phyloP scores from a whole-genome alignment of 495 filamentous ascomycete species.

The Xylaria telfairii region DNA sequence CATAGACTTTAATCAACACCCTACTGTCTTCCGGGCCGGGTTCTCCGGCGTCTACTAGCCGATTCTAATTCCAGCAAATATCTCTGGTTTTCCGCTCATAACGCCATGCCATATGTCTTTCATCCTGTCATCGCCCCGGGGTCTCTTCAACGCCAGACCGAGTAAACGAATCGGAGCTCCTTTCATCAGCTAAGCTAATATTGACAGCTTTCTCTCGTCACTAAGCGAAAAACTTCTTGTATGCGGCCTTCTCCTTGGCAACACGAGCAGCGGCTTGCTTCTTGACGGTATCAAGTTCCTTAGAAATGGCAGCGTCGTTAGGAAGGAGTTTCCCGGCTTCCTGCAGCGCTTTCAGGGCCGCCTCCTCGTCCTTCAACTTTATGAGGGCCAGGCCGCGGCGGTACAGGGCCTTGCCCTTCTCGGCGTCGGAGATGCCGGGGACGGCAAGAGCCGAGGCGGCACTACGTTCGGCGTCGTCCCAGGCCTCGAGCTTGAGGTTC shows the following conservation, averaged over 20 bases:
- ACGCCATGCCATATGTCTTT: not conserved
- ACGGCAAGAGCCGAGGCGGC: conserved; percentile 78
- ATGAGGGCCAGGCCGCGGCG: conserved; percentile 76
- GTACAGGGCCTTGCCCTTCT: conserved; percentile 88
- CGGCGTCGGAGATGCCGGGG: conserved; percentile 67
- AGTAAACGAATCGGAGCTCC: not conserved
- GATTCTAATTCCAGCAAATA: not conserved
- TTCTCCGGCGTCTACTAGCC: not conserved
- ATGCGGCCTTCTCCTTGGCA: conserved; percentile 87
- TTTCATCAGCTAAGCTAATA: not conserved
- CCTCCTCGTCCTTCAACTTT: conserved; percentile 84
- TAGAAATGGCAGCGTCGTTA: conserved; percentile 73
- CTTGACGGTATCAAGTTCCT: conserved; percentile 78
- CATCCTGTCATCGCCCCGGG: not conserved
- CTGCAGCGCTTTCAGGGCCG: conserved; percentile 77
- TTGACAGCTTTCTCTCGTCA: not conserved
- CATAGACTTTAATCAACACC: not conserved
- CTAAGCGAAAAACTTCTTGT: conserved; percentile 81
- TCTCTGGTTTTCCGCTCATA: not conserved
- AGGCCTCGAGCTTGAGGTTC: conserved; percentile 78
- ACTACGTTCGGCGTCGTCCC: conserved; percentile 68
- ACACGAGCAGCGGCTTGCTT: conserved; percentile 71
- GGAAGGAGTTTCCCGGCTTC: conserved; percentile 77
- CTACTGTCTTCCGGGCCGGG: not conserved
- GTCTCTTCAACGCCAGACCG: not conserved